These are phyloP conservation scores for Cystobasidium pallidum DNA, from an alignment of 1,284 basidiomycete species.

Conservation along the genomic window DNA sequence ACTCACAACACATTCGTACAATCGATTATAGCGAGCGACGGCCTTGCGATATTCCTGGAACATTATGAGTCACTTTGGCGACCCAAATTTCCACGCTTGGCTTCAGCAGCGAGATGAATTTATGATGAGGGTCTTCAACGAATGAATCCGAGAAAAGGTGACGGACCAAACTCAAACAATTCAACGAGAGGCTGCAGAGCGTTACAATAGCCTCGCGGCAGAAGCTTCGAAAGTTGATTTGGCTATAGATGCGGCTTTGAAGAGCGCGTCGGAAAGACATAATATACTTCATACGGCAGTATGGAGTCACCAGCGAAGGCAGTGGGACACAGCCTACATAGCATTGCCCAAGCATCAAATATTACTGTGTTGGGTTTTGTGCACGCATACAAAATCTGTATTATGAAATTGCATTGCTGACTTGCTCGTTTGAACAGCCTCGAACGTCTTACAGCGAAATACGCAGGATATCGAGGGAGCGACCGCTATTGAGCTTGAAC, in stretches of 20 bases:
- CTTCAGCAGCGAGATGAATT: background rate
- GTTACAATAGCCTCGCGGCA: slow-evolving; percentile 11
- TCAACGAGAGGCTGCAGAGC: background rate
- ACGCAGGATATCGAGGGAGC: no score
- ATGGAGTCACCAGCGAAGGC: background rate
- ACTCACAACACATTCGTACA: no score
- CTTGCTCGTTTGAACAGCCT: no score
- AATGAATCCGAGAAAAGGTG: background rate
- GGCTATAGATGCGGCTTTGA: slow-evolving; percentile 9
- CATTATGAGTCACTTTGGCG: background rate
- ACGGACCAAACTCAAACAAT: slow-evolving; percentile 10
- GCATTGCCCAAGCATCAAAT: background rate
- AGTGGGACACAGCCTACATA: background rate
- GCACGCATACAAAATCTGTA: no score
- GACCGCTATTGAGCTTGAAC: slow-evolving; percentile 1
- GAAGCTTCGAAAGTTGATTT: background rate
- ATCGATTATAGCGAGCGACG: no score
- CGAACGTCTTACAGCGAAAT: no score
- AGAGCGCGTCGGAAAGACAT: background rate
- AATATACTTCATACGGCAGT: background rate
- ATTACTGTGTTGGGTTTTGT: background rate
- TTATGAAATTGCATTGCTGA: no score
- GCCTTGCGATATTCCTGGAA: no score
- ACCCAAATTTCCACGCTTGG: slow-evolving; percentile 13
- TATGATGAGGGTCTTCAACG: background rate